These are phyloP conservation scores for Rugonectria rugulosa DNA, from an alignment of 2,329 filamentous ascomycete species.

Conservation along the genomic window DNA sequence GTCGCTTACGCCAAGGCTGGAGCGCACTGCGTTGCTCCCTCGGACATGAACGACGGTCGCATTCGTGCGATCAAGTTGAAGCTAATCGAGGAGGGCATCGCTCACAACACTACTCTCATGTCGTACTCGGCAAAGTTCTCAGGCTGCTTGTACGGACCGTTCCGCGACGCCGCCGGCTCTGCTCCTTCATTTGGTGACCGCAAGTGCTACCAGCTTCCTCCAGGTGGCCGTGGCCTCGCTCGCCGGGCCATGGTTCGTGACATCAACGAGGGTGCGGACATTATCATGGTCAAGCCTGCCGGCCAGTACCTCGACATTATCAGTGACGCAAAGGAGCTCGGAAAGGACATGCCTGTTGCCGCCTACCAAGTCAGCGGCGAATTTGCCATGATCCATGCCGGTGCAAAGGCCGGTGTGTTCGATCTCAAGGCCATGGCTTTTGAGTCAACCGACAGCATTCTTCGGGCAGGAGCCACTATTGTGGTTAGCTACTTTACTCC, in stretches of 20 bases:
- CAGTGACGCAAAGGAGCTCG: constrained; percentile 93
- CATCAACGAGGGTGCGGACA: constrained; percentile 91
- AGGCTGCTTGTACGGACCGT: constrained; percentile 94
- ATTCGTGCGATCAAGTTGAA: constrained; percentile 98
- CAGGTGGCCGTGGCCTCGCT: constrained; percentile 89
- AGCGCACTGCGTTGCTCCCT: constrained; percentile 95
- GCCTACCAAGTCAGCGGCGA: constrained; percentile 98
- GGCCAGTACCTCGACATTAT: constrained; percentile 97
- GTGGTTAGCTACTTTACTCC: constrained; percentile 95
- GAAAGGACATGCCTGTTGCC: constrained; percentile 88
- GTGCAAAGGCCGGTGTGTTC: constrained; percentile 94
- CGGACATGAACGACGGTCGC: constrained; percentile 98
- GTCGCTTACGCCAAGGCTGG: constrained; percentile 94
- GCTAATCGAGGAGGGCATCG: constrained; percentile 92
- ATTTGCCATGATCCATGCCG: constrained; percentile 97
- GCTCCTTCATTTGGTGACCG: constrained; percentile 92
- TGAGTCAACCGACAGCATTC: constrained; percentile 91
- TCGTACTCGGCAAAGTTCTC: constrained; percentile 98
- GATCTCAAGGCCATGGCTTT: constrained; percentile 94
- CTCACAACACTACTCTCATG: constrained; percentile 92
- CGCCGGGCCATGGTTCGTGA: constrained; percentile 89
- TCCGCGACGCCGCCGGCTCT: constrained; percentile 94
- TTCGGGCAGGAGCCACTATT: constrained; percentile 92
- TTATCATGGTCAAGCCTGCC: constrained; percentile 99
- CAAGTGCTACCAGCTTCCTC: constrained; percentile 95